phyloP scores from a whole-genome alignment of 768 basidiomycete species.

The Lepiota venenata region DNA sequence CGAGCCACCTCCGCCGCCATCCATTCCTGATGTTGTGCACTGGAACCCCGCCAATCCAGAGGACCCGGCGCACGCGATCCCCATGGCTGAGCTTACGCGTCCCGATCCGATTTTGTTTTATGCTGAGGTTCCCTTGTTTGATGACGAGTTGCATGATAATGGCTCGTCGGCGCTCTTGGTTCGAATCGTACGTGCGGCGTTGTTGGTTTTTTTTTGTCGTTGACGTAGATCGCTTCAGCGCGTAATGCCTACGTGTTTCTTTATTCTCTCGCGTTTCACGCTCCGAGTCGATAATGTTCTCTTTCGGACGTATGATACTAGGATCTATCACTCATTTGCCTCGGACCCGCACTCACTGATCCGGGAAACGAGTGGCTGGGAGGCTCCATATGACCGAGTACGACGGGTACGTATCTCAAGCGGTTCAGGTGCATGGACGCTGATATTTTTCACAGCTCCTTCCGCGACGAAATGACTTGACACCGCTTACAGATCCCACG shows the following conservation, averaged over 20 bases:
- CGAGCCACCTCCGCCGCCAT: conserved; percentile 11
- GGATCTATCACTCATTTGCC: conserved; percentile 83
- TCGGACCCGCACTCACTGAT: conserved; percentile 61
- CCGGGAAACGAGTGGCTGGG: conserved; percentile 86
- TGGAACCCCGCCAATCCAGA: conserved; percentile 60
- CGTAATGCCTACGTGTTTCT: conserved; percentile 95
- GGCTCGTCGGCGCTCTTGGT: conserved; percentile 84
- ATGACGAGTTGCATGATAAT: conserved; percentile 97
- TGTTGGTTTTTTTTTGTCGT: not conserved
- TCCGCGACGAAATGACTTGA: conserved; percentile 75
- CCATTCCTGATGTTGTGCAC: conserved; percentile 15
- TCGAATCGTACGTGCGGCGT: conserved; percentile 73
- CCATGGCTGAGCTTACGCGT: conserved; percentile 78
- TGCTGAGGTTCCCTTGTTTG: conserved; percentile 91
- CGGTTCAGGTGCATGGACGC: conserved; percentile 2
- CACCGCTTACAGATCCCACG: conserved; percentile 82
- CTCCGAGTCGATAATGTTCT: conserved; percentile 93
- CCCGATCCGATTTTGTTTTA: conserved; percentile 98
- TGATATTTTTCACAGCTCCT: conserved; percentile 44
- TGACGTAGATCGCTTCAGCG: conserved; percentile 47
- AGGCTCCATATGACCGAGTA: conserved; percentile 81
- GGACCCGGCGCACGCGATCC: conserved; percentile 63
- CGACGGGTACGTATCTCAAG: conserved; percentile 52
- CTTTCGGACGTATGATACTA: conserved; percentile 85
- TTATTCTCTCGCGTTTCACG: conserved; percentile 88